These are phyloP conservation scores for Gillenia trifoliata DNA, from an alignment of 306 rosid species.

Conservation along the genomic window DNA sequence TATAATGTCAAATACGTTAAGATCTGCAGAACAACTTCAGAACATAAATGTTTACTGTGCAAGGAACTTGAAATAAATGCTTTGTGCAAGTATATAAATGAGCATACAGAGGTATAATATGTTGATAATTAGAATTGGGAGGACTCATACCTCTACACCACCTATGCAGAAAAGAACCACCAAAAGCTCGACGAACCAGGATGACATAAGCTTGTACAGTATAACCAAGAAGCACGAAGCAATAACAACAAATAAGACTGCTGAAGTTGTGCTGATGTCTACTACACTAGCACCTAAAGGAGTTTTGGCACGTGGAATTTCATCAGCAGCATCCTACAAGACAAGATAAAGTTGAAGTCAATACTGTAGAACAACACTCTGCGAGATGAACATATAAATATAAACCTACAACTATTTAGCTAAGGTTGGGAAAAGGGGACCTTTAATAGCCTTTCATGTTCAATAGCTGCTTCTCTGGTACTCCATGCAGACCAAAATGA, in stretches of 20 bases:
- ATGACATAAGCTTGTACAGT: constrained; percentile 77
- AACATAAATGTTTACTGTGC: background rate
- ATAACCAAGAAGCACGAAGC: constrained; percentile 84
- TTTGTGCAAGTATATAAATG: constrained; percentile 9
- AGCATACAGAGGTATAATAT: constrained; percentile 2
- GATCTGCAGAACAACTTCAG: background rate
- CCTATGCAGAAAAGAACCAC: constrained; percentile 96
- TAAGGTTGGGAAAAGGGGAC: constrained; percentile 33
- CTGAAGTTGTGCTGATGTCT: constrained; percentile 67
- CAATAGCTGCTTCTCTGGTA: constrained; percentile 67
- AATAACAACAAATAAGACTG: constrained; percentile 68
- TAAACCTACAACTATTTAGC: constrained; percentile 1
- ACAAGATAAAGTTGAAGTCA: constrained; percentile 13
- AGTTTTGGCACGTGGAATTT: constrained; percentile 33
- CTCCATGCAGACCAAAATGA: constrained; percentile 98
- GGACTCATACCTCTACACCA: constrained; percentile 70
- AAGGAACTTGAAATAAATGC: background rate
- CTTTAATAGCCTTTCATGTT: constrained; percentile 66
- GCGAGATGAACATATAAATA: background rate
- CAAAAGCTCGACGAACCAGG: constrained; percentile 78
- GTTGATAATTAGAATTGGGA: background rate
- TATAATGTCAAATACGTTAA: constrained; percentile 5
- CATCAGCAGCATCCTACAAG: constrained; percentile 69
- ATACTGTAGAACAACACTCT: background rate
- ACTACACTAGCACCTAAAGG: constrained; percentile 44